These are phyloP conservation scores for Leishmania major DNA, from an alignment of 208 protist species.

Conservation along the genomic window DNA sequence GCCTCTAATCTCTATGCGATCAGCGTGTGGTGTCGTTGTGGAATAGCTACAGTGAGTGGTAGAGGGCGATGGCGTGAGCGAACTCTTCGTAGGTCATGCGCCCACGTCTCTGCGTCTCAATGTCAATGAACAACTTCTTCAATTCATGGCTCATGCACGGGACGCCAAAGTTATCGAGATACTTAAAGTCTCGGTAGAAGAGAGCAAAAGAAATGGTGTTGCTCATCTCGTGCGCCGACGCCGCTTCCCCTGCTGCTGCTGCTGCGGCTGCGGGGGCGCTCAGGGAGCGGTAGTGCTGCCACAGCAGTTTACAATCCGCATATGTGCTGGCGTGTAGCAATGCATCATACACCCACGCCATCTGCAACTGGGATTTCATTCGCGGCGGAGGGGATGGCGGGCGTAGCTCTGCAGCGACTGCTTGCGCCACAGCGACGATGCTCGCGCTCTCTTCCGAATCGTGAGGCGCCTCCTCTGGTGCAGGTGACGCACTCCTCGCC, in stretches of 20 bases:
- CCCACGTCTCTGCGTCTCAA: conserved; percentile 36
- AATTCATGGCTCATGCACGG: conserved; percentile 45
- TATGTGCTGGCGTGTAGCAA: conserved; percentile 41
- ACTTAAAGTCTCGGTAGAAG: conserved; percentile 60
- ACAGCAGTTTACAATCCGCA: conserved; percentile 48
- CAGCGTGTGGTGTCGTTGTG: background rate
- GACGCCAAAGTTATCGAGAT: conserved; percentile 62
- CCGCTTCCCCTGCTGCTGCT: background rate
- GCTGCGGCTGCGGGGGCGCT: background rate
- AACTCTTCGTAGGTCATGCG: conserved; percentile 65
- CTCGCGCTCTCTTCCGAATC: background rate
- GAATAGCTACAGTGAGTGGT: conserved; percentile 49
- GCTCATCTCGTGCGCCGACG: background rate
- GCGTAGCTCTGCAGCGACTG: background rate
- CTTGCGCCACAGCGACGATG: background rate
- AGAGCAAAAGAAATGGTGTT: conserved; percentile 31
- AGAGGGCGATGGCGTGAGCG: conserved; percentile 40
- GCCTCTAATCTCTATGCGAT: background rate
- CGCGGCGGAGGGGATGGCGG: conserved; percentile 26
- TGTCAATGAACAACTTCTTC: conserved; percentile 46
- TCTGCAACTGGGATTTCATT: conserved; percentile 41
- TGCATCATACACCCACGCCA: conserved; percentile 38
- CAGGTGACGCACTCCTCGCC: conserved; percentile 17
- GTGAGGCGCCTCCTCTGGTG: conserved; percentile 28
- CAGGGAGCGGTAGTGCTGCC: conserved; percentile 51